These are phyloP conservation scores for Nicotiana noctiflora DNA, from an alignment of 257 asterid genomes.

Conservation along the genomic window DNA sequence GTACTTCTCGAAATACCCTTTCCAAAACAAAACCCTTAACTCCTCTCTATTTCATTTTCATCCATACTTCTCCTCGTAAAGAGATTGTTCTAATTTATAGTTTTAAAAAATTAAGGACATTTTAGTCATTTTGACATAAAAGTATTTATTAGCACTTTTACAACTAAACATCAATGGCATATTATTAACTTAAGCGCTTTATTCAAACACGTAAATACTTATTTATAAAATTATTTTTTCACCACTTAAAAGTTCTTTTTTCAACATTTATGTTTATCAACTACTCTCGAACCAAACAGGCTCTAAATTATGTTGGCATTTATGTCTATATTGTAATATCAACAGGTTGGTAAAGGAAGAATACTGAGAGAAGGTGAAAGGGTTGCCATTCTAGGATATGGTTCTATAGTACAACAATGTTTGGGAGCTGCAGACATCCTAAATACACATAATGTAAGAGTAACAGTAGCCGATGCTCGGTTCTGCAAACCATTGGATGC, in stretches of 20 bases:
- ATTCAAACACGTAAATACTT: not conserved
- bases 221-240: not conserved
- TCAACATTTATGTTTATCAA: not conserved
- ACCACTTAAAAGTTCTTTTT: not conserved
- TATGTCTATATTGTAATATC: not conserved
- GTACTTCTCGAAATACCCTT: not conserved
- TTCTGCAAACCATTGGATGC: constrained; percentile 78
- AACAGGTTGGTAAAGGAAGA: constrained; percentile 70
- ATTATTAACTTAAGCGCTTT: not conserved
- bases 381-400: constrained; percentile 70
- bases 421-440: constrained; percentile 53
- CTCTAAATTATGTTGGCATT: not conserved
- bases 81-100: not conserved
- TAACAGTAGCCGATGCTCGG: constrained; percentile 67
- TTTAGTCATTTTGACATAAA: not conserved
- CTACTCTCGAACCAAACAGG: not conserved
- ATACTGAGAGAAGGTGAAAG: constrained; percentile 49
- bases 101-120: not conserved
- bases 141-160: not conserved
- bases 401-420: constrained; percentile 59
- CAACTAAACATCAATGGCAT: not conserved
- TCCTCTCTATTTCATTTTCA: not conserved
- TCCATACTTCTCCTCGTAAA: not conserved
- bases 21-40: not conserved
- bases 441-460: constrained; percentile 25